A percentile compares a stretch with the other conserved stretches of the same genome.
Evolutionary conservation across 1,284 basidiomycete genomes (phyloP).

Genomic region (Psilocybe mexicana): DNA sequence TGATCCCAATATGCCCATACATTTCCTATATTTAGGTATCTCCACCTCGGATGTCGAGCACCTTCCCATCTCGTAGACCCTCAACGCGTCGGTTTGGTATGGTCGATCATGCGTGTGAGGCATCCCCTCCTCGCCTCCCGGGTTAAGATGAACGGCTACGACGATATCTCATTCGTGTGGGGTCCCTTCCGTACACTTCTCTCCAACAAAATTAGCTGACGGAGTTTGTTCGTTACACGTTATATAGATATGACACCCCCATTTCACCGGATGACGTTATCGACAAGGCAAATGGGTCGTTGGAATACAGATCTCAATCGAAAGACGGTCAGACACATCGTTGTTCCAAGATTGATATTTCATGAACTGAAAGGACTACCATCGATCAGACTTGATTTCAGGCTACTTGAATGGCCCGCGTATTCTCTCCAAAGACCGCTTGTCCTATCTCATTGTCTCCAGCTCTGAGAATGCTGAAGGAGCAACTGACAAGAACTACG

Average conservation of each 20-base stretch:
- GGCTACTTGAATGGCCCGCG: conserved; percentile 73
- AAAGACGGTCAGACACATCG: conserved; percentile 49
- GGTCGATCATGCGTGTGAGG: conserved; percentile 65
- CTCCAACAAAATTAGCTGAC: not conserved
- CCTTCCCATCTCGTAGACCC: conserved; percentile 41
- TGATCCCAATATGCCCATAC: not conserved
- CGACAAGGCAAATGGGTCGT: conserved; percentile 44
- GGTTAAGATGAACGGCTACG: conserved; percentile 61
- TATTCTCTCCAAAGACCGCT: conserved; percentile 65
- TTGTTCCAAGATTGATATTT: not conserved
- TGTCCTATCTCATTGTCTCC: conserved; percentile 73
- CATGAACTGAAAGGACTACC: not conserved
- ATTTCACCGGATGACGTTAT: conserved; percentile 46
- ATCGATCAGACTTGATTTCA: conserved; percentile 55
- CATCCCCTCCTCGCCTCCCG: conserved; percentile 69
- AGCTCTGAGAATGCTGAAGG: conserved; percentile 13
- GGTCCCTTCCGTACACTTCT: conserved; percentile 19
- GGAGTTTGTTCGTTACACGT: conserved; percentile 1
- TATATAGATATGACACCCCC: conserved; percentile 50
- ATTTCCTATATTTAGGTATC: conserved; percentile 45
- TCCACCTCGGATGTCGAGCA: conserved; percentile 67
- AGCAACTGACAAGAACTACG: conserved; percentile 35
- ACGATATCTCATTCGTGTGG: conserved; percentile 67
- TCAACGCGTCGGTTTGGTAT: conserved; percentile 55
- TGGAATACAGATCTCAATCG: conserved; percentile 51